Evolutionary conservation across 345 rosid species (phyloP), one percentile per base, ranked within the genome.

Genomic region (Bruguiera parviflora): DNA sequence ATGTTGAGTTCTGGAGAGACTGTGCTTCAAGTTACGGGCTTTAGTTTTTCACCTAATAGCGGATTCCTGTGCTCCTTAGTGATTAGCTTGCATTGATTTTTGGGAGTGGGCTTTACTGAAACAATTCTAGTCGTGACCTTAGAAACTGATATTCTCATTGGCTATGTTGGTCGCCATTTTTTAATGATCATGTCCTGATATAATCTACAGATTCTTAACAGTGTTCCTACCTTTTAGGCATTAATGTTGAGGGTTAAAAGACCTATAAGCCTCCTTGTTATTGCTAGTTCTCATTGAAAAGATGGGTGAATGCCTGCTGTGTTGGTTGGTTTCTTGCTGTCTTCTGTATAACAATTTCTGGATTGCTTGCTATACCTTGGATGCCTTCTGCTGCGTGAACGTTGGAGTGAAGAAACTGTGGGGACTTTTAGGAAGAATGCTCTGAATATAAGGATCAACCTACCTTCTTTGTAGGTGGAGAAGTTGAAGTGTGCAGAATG

Each of bases 1-100:
- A 33, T 63, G 29, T 56, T 60, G 22, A 53, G 47, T 49, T 60
- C 64, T 1, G 64, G 67, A 47, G 21, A 9, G 63, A 59, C 43
- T 35, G 68, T 28, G 28, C 56, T 9, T 29, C 67, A 52, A 65
- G 68, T 69, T 24, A 33, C 31, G 71, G 59, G 61, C 63, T 63
- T 66, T 53, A 35, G 68, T 55, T 35, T 32, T 66, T 61, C 37
- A 21, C 53, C n/a, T 22, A 63, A n/a, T 27, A 60, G 6, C 11
- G 66, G 39, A 53, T 47, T 57, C 19, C 20, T 8, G 27, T 24
- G 62, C 46, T 70, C 20, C 21, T 52, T 13, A 55, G 70, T 61
- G 65, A 53, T n/a, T 9, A 65, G 32, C 46, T 64, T 20, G 35
- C 4, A 32, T 61, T 69, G 35, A 32, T 60, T 55, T 58, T 58